Percentiles rank a stretch among this genome's conserved stretches.
These are phyloP conservation scores for Dictyostelium brefeldianum DNA, from an alignment of 78 protist species.

Conservation along the genomic window DNA sequence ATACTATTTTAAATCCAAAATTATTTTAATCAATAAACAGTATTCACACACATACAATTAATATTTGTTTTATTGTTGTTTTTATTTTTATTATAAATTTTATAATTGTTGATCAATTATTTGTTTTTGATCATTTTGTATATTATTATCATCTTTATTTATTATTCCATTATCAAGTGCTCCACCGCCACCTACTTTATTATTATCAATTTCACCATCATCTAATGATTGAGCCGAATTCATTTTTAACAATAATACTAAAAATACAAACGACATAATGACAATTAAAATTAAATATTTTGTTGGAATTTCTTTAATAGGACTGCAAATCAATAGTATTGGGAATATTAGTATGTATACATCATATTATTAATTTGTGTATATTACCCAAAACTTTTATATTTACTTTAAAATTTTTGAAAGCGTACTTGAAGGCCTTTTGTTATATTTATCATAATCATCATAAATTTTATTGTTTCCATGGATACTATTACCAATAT, in stretches of 20 bases:
- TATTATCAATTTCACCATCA: too few species aligned
- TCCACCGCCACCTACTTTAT: too few species aligned
- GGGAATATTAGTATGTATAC: background rate
- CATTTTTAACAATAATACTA: background rate
- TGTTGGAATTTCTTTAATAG: background rate
- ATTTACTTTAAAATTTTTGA: conserved; percentile 8
- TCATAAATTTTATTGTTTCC: conserved; percentile 13
- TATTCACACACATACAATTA: too few species aligned
- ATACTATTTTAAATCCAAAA: background rate
- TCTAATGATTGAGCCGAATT: background rate
- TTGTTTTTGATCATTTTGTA: too few species aligned
- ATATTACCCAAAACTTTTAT: background rate
- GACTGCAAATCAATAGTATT: background rate
- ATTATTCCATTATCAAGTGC: too few species aligned
- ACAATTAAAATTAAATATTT: background rate
- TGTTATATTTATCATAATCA: conserved; percentile 43
- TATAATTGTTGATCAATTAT: too few species aligned
- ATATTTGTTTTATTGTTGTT: background rate
- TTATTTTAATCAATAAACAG: too few species aligned
- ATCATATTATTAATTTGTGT: background rate
- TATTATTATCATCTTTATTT: too few species aligned
- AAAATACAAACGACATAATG: background rate
- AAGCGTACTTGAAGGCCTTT: conserved; percentile 1
- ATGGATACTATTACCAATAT: background rate
- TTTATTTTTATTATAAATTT: too few species aligned